Percentiles rank a stretch among this genome's conserved stretches.
Evolutionary conservation across 805 yeast species (phyloP).

Genomic region (Sugiyamaella floridensis): DNA sequence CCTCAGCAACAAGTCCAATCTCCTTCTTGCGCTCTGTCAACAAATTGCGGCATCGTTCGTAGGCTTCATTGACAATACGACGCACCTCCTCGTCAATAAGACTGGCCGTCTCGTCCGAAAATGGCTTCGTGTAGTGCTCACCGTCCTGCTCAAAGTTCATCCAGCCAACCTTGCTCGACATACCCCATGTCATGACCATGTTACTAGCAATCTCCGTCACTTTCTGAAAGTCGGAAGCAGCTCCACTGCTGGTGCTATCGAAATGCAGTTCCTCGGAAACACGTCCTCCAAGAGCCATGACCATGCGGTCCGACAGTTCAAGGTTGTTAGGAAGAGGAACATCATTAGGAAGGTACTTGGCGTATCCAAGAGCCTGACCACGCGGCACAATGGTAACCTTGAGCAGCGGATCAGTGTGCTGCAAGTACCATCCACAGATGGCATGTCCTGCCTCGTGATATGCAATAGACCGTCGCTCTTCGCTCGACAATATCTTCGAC

Average conservation of each 20-base stretch:
- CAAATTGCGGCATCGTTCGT: slow-evolving; percentile 60
- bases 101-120: slow-evolving; percentile 78
- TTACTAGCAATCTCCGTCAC: slow-evolving; percentile 88
- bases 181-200: slow-evolving; percentile 90
- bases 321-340: slow-evolving; percentile 67
- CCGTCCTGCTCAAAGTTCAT: slow-evolving; percentile 64
- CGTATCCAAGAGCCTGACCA: slow-evolving; percentile 95
- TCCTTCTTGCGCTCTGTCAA: slow-evolving; percentile 64
- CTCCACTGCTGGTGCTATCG: slow-evolving; percentile 90
- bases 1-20: slow-evolving; percentile 81
- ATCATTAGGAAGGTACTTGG: slow-evolving; percentile 94
- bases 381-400: slow-evolving; percentile 96
- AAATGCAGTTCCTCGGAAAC: slow-evolving; percentile 93
- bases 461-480: slow-evolving; percentile 86
- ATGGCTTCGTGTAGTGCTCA: slow-evolving; percentile 73
- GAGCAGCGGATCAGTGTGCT: slow-evolving; percentile 85
- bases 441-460: slow-evolving; percentile 99
- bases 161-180: slow-evolving; percentile 83
- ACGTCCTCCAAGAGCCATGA: slow-evolving; percentile 96
- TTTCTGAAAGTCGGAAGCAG: slow-evolving; percentile 92
- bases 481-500: slow-evolving; percentile 71
- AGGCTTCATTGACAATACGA: slow-evolving; percentile 68
- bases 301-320: slow-evolving; percentile 84
- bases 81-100: slow-evolving; percentile 78
- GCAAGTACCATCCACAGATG: slow-evolving; percentile 92